These are phyloP conservation scores for Parachaetomium inaequale DNA, from an alignment of 495 filamentous ascomycete genomes.

Conservation along the genomic window DNA sequence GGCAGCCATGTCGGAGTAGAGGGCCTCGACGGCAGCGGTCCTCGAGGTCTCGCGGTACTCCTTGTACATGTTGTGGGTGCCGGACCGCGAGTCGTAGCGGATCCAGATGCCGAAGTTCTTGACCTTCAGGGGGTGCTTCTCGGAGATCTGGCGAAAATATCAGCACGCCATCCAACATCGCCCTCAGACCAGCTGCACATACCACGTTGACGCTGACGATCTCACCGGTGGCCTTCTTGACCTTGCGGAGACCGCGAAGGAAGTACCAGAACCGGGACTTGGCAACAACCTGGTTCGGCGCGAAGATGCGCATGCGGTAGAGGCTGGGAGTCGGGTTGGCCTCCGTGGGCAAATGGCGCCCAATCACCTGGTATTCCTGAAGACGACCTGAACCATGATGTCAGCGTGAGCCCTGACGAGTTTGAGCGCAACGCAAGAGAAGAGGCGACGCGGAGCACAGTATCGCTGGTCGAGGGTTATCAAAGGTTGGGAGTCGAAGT, in stretches of 20 bases:
- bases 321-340: constrained; percentile 92
- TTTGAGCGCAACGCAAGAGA: not conserved
- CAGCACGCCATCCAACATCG: constrained; percentile 11
- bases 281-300: constrained; percentile 92
- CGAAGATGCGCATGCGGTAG: constrained; percentile 99
- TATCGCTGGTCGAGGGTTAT: not conserved
- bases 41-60: constrained; percentile 98
- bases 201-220: constrained; percentile 96
- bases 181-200: constrained; percentile 39
- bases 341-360: constrained; percentile 96
- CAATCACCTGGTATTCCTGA: constrained; percentile 99
- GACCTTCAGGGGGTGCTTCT: constrained; percentile 98
- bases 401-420: constrained; percentile 13
- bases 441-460: not conserved
- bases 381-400: constrained; percentile 72
- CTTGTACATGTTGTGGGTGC: constrained; percentile 99
- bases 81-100: constrained; percentile 98
- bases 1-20: constrained; percentile 99
- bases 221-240: constrained; percentile 99
- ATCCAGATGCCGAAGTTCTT: constrained; percentile 99
- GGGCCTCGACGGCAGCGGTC: constrained; percentile 87
- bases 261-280: constrained; percentile 99
- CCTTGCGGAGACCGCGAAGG: constrained; percentile 94
- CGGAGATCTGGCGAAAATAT: constrained; percentile 67
- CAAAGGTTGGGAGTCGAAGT: not conserved